phyloP scores from a whole-genome alignment of 78 protist species.

The Dictyostelium brefeldianum region DNA sequence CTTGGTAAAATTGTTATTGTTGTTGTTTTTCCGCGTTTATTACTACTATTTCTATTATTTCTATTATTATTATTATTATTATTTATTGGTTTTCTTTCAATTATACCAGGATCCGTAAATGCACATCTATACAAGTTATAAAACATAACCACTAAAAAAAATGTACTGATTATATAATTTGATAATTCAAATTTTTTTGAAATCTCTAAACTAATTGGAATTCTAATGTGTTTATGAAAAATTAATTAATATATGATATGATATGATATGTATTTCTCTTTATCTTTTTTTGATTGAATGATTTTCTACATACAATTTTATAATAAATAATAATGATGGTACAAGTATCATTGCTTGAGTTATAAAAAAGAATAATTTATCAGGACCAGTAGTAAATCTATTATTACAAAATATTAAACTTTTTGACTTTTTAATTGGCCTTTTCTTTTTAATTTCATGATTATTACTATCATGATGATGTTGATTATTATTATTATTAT shows the following conservation, averaged over 20 bases:
- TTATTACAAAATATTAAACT: neutral
- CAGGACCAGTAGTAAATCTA: slow-evolving; percentile 6
- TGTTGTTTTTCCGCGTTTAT: too few species aligned
- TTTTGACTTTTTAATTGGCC: neutral
- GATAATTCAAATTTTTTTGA: neutral
- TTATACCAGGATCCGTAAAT: slow-evolving; percentile 24
- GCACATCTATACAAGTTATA: neutral
- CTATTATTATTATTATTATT: neutral
- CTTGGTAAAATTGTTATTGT: neutral
- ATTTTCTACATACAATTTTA: neutral
- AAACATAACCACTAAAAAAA: neutral
- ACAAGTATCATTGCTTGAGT: neutral
- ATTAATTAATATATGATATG: too few species aligned
- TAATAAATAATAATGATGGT: slow-evolving; percentile 18
- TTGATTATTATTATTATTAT: neutral
- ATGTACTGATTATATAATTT: neutral
- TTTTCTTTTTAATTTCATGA: neutral
- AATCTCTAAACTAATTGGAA: neutral
- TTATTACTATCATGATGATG: neutral
- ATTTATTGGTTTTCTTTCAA: neutral
- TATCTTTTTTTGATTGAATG: too few species aligned
- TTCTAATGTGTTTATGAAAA: neutral
- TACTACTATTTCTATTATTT: neutral
- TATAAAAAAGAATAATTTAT: neutral
- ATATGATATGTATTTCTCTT: too few species aligned